These are phyloP conservation scores for Auricularia auricula-judae DNA, from an alignment of 768 basidiomycete species.

Conservation along the genomic window DNA sequence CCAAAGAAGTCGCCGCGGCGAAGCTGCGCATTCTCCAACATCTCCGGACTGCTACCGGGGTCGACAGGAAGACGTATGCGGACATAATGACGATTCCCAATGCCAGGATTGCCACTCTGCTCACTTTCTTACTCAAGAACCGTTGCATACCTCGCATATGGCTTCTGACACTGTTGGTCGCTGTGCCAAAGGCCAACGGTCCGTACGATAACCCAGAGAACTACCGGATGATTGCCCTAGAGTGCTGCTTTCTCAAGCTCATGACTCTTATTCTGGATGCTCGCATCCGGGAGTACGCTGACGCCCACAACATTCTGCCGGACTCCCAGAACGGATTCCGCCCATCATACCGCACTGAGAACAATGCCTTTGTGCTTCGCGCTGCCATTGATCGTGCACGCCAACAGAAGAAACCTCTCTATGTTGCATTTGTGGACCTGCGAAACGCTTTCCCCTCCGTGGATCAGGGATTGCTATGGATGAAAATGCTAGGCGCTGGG, in stretches of 20 bases:
- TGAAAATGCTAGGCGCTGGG: conserved; percentile 16
- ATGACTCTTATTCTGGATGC: too few relatives aligned
- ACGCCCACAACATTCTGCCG: conserved; percentile 11
- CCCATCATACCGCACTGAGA: conserved; percentile 16
- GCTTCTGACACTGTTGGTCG: neutral
- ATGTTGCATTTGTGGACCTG: conserved; percentile 15
- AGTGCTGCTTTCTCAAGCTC: neutral
- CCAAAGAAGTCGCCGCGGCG: too few relatives aligned
- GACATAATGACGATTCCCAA: neutral
- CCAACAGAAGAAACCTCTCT: conserved; percentile 7
- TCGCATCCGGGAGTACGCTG: too few relatives aligned
- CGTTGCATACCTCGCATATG: neutral
- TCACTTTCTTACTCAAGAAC: neutral
- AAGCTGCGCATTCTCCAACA: too few relatives aligned
- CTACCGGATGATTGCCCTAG: neutral
- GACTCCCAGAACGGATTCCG: conserved; percentile 23
- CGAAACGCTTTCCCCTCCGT: conserved; percentile 27
- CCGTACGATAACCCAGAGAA: neutral
- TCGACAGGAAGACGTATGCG: neutral
- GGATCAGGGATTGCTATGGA: conserved; percentile 21
- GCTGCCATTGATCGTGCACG: conserved; percentile 12
- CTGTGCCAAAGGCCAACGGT: neutral
- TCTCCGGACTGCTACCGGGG: too few relatives aligned
- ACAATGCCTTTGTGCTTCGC: conserved; percentile 17
- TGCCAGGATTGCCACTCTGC: neutral